A percentile compares a stretch with the other conserved stretches of the same genome.
These are phyloP conservation scores for Scheffersomyces stambukii DNA, from an alignment of 1,139 yeast genomes.

Conservation along the genomic window DNA sequence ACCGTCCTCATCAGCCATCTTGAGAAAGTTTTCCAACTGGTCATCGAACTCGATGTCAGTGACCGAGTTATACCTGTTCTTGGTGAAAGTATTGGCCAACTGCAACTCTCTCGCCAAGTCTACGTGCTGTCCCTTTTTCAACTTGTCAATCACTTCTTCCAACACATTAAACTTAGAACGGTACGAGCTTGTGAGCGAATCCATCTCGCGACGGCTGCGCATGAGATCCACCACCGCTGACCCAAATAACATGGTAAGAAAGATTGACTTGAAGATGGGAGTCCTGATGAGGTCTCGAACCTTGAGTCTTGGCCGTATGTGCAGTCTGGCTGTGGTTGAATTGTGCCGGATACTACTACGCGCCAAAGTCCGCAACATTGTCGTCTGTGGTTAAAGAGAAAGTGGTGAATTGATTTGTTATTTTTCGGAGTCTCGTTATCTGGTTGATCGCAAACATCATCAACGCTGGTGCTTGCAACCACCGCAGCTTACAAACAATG, in stretches of 20 bases:
- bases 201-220: constrained; percentile 31
- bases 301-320: constrained; percentile 14
- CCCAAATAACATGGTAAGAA: constrained; percentile 37
- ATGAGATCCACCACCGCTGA: constrained; percentile 38
- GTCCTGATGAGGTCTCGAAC: constrained; percentile 20
- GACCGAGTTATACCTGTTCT: constrained; percentile 25
- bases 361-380: no score
- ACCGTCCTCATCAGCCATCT: constrained; percentile 23
- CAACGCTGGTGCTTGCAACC: no score
- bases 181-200: constrained; percentile 26
- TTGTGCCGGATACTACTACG: constrained; percentile 8
- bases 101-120: constrained; percentile 36
- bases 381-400: no score
- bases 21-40: constrained; percentile 33
- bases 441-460: no score
- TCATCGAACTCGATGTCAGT: constrained; percentile 40
- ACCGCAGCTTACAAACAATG: no score
- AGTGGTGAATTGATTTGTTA: no score
- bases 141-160: constrained; percentile 25
- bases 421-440: no score
- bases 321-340: constrained; percentile 10
- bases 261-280: constrained; percentile 36
- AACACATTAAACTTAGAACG: constrained; percentile 28
- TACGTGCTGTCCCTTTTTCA: constrained; percentile 28
- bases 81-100: constrained; percentile 33